phyloP scores from a whole-genome alignment of 768 basidiomycete genomes.

The Agrocybe praecox region DNA sequence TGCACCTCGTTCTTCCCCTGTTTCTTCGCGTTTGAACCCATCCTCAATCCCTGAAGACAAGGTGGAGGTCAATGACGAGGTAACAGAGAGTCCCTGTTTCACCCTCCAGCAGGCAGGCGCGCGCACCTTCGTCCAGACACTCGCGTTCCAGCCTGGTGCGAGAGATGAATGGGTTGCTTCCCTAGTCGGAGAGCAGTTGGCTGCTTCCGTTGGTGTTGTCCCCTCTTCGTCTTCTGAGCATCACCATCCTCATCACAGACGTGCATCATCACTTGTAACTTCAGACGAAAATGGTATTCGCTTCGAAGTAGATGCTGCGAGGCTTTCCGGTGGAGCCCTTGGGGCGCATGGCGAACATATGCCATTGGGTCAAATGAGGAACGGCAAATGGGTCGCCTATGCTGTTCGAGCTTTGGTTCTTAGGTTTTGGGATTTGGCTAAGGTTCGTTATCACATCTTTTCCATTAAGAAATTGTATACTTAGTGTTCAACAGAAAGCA shows the following conservation, averaged over 20 bases:
- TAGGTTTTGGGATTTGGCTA: conserved; percentile 86
- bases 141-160: conserved; percentile 42
- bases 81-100: conserved; percentile 15
- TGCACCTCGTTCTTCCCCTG: neutral
- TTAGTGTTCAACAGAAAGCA: conserved; percentile 63
- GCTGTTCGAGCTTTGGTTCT: conserved; percentile 74
- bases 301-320: conserved; percentile 42
- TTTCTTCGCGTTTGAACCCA: conserved; percentile 12
- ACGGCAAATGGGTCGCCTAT: conserved; percentile 88
- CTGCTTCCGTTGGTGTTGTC: conserved; percentile 1
- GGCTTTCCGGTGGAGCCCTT: conserved; percentile 14
- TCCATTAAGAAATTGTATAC: neutral
- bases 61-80: neutral
- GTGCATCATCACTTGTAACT: neutral
- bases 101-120: conserved; percentile 16
- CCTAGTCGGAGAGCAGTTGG: conserved; percentile 21
- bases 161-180: conserved; percentile 51
- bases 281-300: conserved; percentile 4
- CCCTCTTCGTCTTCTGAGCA: neutral
- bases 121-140: conserved; percentile 19
- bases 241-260: neutral
- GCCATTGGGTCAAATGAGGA: conserved; percentile 38
- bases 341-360: neutral
- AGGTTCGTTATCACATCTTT: conserved; percentile 38
- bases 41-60: conserved; percentile 11